Percentiles rank a stretch among this genome's conserved stretches.
Conservation (phyloP, 2,329 filamentous ascomycete genomes). For the Penicillium occitanis region DNA sequence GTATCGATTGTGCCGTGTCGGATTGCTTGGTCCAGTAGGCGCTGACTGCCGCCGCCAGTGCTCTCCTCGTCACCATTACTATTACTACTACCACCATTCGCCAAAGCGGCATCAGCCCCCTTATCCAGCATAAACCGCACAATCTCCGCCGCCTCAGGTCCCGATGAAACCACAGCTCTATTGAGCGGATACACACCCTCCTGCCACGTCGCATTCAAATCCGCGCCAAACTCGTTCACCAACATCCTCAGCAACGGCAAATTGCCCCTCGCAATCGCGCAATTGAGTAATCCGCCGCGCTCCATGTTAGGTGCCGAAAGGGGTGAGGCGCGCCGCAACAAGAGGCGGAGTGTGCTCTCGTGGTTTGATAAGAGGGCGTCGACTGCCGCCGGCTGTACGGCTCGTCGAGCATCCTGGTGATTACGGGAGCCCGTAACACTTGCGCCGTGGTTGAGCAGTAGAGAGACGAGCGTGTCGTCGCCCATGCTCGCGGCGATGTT, state of each 20-base stretch:
- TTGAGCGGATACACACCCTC: neutral
- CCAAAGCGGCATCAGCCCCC: neutral
- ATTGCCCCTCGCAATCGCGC: neutral
- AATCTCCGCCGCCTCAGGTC: neutral
- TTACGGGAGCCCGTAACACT: neutral
- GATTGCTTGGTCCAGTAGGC: neutral
- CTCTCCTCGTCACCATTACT: neutral
- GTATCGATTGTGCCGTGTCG: constrained; percentile 4
- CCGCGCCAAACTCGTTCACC: neutral
- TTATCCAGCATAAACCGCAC: neutral
- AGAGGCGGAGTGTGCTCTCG: neutral
- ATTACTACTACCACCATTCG: neutral
- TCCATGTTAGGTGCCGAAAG: neutral
- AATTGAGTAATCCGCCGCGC: neutral
- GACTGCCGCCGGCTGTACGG: neutral
- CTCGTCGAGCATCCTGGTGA: neutral
- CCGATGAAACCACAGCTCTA: neutral
- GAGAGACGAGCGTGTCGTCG: neutral
- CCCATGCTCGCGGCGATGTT: neutral
- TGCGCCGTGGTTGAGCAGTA: neutral
- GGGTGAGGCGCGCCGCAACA: neutral
- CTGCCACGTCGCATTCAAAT: neutral
- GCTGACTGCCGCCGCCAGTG: neutral
- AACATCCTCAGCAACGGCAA: neutral
- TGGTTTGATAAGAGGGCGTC: neutral